phyloP scores from a whole-genome alignment of 129 eudicot species.

The Flaveria sonorensis region DNA sequence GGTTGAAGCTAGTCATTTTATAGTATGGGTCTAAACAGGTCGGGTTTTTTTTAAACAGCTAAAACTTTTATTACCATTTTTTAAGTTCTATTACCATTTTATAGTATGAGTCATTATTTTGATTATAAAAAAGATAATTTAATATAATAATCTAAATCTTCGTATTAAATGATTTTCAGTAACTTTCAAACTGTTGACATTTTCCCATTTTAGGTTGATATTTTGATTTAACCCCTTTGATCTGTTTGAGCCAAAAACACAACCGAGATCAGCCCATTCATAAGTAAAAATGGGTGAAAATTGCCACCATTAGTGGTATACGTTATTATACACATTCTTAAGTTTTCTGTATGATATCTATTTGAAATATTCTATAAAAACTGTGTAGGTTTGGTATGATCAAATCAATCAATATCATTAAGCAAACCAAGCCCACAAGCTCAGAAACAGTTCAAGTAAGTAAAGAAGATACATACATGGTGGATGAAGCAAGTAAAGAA shows the following conservation, averaged over 20 bases:
- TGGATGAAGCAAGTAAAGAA: conserved; percentile 17
- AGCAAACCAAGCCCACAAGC: conserved; percentile 32
- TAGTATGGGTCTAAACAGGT: neutral
- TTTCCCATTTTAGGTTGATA: neutral
- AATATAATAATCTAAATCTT: neutral
- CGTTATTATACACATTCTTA: no score
- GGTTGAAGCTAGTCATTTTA: neutral
- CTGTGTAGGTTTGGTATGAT: conserved; percentile 84
- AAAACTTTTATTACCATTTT: neutral
- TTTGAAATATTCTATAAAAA: neutral
- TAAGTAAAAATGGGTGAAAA: neutral
- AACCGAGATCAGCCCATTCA: neutral
- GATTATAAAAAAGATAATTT: neutral
- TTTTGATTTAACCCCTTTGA: neutral
- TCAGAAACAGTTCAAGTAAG: conserved; percentile 33
- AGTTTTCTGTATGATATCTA: no score
- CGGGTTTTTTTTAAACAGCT: neutral
- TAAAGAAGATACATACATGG: conserved; percentile 12
- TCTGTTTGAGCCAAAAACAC: neutral
- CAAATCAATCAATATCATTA: conserved; percentile 65
- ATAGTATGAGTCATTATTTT: no score
- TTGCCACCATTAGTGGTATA: no score
- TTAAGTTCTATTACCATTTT: no score
- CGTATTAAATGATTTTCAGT: neutral
- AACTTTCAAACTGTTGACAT: neutral